Base-by-base conservation (phyloP, 176 grass and related monocot genomes). In the Bothriochloa decipiens region DNA sequence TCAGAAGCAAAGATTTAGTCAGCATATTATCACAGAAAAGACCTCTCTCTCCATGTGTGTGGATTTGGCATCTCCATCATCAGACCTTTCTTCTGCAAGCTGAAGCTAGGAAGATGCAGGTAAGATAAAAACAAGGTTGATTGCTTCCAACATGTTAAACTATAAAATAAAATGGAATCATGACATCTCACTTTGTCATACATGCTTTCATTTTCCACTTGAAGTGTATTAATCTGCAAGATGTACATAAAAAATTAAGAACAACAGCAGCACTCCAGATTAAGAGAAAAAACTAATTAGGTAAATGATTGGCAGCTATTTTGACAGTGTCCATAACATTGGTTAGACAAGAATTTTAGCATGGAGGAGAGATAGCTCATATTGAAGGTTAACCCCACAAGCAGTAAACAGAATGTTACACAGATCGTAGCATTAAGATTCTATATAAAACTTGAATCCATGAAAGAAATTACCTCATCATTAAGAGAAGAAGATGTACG, bases 11-110 rank as follows among this genome's bases (percentile, higher is more conserved):
- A 22, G 68, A 84, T 49, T 32, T 65, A 72, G 64, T 88, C 37
- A 74, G 20, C 2, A 77, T 40, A 83, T 75, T 68, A 61, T 46
- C 20, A 81, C 17, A 42, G 40, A 89, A 53, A 76, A 58, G 17
- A 97, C 91, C 93, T 91, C 85, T 87, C 87, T 90, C 75, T 93
- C 92, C 65, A 85, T 86, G 62, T 90, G 82, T 65, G 71, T 77
- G 77, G 88, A 85, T 66, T 84, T 95, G 73, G 65, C 77, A 73
- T 95, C 91, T 45, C 76, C 87, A 73, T 85, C 91, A 35, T 93
- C 91, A 47, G 53, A 88, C 79, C 74, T 95, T 87, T 95, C 96
- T 60, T 98, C 96, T 93, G 89, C 85, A 81, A 93, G 74, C 14
- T 78, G 87, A 93, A 95, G 83, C 82, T 90, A 83, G 52, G 72